Conservation (phyloP, 2,329 filamentous ascomycete genomes). For the Colletotrichum siamense region DNA sequence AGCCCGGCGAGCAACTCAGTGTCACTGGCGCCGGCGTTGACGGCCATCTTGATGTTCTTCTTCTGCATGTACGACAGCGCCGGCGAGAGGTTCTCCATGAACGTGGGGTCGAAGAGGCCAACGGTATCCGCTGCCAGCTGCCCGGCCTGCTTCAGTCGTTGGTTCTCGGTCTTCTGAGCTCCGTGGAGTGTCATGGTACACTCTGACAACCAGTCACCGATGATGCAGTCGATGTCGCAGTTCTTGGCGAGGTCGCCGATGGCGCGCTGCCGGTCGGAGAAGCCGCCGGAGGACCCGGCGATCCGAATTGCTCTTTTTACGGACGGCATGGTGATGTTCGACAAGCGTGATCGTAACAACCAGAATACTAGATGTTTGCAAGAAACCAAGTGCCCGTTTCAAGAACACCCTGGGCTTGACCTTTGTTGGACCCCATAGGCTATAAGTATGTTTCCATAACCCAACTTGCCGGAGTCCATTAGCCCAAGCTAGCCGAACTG, state of each 20-base stretch:
- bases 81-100: constrained; percentile 36
- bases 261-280: constrained; percentile 47
- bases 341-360: not conserved
- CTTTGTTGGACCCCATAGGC: not conserved
- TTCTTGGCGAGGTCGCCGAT: constrained; percentile 44
- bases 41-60: constrained; percentile 39
- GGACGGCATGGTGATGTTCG: constrained; percentile 23
- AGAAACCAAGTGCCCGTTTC: not conserved
- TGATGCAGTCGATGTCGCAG: constrained; percentile 36
- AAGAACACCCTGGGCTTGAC: not conserved
- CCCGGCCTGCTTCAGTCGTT: constrained; percentile 25
- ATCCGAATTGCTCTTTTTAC: constrained; percentile 43
- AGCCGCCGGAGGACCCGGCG: constrained; percentile 37
- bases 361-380: not conserved
- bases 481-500: not conserved
- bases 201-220: constrained; percentile 36
- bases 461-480: not conserved
- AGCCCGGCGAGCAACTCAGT: constrained; percentile 36
- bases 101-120: constrained; percentile 33
- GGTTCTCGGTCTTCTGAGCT: constrained; percentile 28
- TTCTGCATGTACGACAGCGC: constrained; percentile 30
- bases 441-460: not conserved
- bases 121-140: constrained; percentile 21
- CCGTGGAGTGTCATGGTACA: constrained; percentile 32
- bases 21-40: constrained; percentile 45